These are phyloP conservation scores for Cercospora berteroae DNA, from an alignment of 2,329 filamentous ascomycete genomes.

Conservation along the genomic window DNA sequence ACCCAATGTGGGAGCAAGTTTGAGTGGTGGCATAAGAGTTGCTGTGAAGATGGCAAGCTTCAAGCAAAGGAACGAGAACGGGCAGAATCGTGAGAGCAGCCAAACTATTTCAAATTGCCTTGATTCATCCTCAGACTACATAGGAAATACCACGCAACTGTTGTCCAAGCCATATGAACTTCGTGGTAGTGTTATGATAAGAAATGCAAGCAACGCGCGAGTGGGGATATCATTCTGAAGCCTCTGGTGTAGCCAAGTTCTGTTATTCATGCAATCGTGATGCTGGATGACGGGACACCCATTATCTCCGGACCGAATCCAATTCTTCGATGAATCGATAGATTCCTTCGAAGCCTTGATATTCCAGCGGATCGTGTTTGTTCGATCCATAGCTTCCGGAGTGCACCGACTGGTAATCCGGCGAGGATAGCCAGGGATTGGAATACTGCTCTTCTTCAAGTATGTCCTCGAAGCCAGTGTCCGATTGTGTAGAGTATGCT, in stretches of 20 bases:
- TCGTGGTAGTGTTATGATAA: not conserved
- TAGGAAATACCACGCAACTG: not conserved
- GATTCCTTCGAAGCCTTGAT: conserved; percentile 64
- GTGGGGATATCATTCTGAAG: conserved; percentile 15
- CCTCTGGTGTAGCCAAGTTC: conserved; percentile 6
- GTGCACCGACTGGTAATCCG: conserved; percentile 58
- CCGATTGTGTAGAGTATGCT: conserved; percentile 40
- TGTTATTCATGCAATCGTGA: conserved; percentile 15
- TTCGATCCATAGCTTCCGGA: conserved; percentile 45
- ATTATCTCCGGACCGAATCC: conserved; percentile 47
- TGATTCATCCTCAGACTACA: not conserved
- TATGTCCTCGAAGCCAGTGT: conserved; percentile 32
- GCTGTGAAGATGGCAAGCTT: not conserved
- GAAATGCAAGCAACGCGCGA: not conserved
- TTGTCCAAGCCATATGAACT: conserved; percentile 1
- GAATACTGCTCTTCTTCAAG: conserved; percentile 35
- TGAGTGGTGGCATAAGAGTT: not conserved
- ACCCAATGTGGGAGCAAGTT: not conserved
- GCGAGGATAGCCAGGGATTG: conserved; percentile 56
- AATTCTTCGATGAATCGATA: conserved; percentile 65
- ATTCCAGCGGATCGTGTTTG: conserved; percentile 52
- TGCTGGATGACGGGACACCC: not conserved
- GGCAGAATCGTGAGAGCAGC: not conserved
- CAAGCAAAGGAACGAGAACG: not conserved
- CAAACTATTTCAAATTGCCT: not conserved